Percentiles rank a stretch among this genome's conserved stretches.
phyloP scores from a whole-genome alignment of 208 protist genomes.

The Leishmania martiniquensis region DNA sequence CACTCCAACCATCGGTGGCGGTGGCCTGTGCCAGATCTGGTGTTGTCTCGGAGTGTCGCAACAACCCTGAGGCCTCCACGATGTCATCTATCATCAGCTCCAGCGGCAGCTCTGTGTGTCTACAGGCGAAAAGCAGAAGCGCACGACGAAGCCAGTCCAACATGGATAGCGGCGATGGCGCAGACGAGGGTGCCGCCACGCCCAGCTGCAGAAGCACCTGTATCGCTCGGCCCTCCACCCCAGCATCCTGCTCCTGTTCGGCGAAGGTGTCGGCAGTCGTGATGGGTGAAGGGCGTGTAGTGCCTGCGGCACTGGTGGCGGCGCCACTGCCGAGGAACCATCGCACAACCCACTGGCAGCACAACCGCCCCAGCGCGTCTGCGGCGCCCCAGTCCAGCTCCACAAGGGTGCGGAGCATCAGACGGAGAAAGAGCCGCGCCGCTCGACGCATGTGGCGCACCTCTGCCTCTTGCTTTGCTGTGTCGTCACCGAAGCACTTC shows the following conservation, averaged over 20 bases:
- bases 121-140: conserved; percentile 39
- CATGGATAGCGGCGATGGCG: background rate
- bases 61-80: conserved; percentile 16
- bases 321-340: conserved; percentile 27
- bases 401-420: conserved; percentile 16
- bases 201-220: conserved; percentile 30
- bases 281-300: background rate
- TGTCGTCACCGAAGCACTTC: background rate
- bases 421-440: conserved; percentile 15
- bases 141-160: conserved; percentile 36
- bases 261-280: background rate
- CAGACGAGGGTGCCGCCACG: background rate
- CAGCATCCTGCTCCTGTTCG: background rate
- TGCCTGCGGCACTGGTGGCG: background rate
- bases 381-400: conserved; percentile 33
- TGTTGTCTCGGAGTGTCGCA: conserved; percentile 1
- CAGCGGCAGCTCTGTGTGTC: conserved; percentile 24
- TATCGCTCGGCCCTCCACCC: conserved; percentile 27
- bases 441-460: conserved; percentile 13
- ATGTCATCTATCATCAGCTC: conserved; percentile 46
- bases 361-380: conserved; percentile 14
- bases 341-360: conserved; percentile 17
- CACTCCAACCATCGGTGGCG: conserved; percentile 9
- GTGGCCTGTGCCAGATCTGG: background rate
- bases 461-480: conserved; percentile 8